Conservation (phyloP, 2,329 filamentous ascomycete species). For the Ophiostoma ulmi region DNA sequence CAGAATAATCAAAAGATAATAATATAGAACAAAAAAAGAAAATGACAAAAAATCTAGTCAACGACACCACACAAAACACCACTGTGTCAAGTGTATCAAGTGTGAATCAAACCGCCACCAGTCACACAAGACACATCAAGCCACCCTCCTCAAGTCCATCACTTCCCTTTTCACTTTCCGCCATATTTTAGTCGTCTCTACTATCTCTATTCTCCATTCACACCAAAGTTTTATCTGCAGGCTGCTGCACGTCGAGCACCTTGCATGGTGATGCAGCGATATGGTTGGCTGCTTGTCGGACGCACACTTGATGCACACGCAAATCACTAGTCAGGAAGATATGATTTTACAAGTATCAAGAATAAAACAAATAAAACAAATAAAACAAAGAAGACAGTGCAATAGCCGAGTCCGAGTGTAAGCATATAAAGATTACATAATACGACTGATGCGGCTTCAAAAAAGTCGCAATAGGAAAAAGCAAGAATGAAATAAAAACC, state of each 20-base stretch:
- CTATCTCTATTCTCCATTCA: background rate
- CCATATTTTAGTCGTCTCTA: background rate
- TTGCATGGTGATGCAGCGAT: background rate
- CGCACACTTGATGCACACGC: background rate
- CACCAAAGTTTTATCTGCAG: constrained; percentile 9
- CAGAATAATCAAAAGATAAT: background rate
- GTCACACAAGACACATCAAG: background rate
- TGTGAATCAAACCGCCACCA: background rate
- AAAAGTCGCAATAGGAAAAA: background rate
- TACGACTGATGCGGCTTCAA: too few relatives aligned
- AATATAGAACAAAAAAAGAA: background rate
- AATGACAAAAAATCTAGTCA: background rate
- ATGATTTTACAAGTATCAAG: too few relatives aligned
- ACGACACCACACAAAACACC: constrained; percentile 2
- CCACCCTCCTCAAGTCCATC: background rate
- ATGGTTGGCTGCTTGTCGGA: background rate
- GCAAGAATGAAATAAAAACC: background rate
- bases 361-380: background rate
- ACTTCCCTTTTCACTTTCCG: background rate
- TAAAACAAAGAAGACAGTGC: background rate
- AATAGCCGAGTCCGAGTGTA: background rate
- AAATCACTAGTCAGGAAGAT: background rate
- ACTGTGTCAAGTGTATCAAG: background rate
- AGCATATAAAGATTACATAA: background rate
- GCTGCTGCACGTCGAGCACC: constrained; percentile 11